A percentile compares a stretch with the other conserved stretches of the same genome.
Evolutionary conservation across 345 rosid species (phyloP).

Genomic region (Hibiscus syriacus): DNA sequence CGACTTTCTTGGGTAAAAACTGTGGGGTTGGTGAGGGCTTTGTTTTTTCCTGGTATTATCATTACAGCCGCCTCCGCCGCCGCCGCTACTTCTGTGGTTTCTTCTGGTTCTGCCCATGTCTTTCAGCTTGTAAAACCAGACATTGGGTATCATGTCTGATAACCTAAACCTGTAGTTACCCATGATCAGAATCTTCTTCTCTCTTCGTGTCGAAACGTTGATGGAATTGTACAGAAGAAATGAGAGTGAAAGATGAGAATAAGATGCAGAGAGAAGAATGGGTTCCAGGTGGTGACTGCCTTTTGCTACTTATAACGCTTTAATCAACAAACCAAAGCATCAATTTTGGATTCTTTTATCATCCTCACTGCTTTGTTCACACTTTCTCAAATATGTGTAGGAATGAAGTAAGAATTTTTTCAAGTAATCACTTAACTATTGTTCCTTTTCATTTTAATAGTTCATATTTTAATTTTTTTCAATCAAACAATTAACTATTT

Average conservation of each 20-base stretch:
- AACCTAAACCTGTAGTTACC: conserved; percentile 65
- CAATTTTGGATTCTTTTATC: no score
- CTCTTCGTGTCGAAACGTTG: not conserved
- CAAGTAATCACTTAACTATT: no score
- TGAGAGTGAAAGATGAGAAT: not conserved
- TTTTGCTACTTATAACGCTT: not conserved
- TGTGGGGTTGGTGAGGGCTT: conserved; percentile 20
- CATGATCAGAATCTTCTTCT: conserved; percentile 23
- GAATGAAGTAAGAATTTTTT: no score
- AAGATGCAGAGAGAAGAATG: not conserved
- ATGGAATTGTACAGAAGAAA: not conserved
- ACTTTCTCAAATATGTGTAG: no score
- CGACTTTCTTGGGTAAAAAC: conserved; percentile 47
- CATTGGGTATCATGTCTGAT: conserved; percentile 77
- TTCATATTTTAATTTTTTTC: no score
- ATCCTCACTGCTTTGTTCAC: no score
- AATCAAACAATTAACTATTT: no score
- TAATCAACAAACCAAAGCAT: no score
- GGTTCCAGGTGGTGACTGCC: conserved; percentile 13
- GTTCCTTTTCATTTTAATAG: no score
- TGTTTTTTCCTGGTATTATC: conserved; percentile 17
- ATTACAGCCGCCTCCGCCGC: no score
- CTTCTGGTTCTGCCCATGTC: conserved; percentile 33
- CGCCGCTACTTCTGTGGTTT: conserved; percentile 2
- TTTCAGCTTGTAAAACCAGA: conserved; percentile 80